Conservation (phyloP, 495 filamentous ascomycete genomes). For the Sphaerosporella brunnea region DNA sequence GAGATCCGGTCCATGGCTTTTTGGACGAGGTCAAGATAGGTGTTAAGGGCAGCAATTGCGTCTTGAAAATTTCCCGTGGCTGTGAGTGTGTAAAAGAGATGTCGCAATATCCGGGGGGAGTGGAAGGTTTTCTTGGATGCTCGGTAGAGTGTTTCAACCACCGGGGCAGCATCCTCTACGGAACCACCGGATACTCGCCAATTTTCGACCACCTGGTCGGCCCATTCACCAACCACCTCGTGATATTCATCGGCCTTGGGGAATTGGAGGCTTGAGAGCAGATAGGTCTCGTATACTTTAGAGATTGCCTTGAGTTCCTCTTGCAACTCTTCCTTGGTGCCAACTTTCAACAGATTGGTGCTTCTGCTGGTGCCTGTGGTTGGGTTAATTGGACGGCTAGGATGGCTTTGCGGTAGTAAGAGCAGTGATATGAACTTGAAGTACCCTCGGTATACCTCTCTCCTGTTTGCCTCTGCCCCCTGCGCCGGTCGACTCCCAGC, state of each 20-base stretch:
- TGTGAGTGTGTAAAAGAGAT: slow-evolving; percentile 75
- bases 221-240: slow-evolving; percentile 61
- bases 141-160: slow-evolving; percentile 53
- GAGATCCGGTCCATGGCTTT: slow-evolving; percentile 62
- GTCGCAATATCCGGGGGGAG: slow-evolving; percentile 67
- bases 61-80: slow-evolving; percentile 74
- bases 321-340: slow-evolving; percentile 11
- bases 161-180: slow-evolving; percentile 38
- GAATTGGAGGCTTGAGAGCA: slow-evolving; percentile 36
- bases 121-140: slow-evolving; percentile 87
- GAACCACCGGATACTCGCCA: slow-evolving; percentile 64
- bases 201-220: slow-evolving; percentile 60
- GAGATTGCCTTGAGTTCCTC: slow-evolving; percentile 16
- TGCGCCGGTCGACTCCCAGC: neutral
- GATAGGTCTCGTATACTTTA: slow-evolving; percentile 18
- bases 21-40: slow-evolving; percentile 71
- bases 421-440: slow-evolving; percentile 24
- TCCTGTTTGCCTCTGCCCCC: slow-evolving; percentile 9
- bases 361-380: no score
- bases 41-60: slow-evolving; percentile 69
- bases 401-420: slow-evolving; percentile 19
- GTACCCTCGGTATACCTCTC: slow-evolving; percentile 22
- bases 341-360: slow-evolving; percentile 5
- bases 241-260: slow-evolving; percentile 63
- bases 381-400: slow-evolving; percentile 15